phyloP scores from a whole-genome alignment of 306 rosid species.

The Rosa persica region DNA sequence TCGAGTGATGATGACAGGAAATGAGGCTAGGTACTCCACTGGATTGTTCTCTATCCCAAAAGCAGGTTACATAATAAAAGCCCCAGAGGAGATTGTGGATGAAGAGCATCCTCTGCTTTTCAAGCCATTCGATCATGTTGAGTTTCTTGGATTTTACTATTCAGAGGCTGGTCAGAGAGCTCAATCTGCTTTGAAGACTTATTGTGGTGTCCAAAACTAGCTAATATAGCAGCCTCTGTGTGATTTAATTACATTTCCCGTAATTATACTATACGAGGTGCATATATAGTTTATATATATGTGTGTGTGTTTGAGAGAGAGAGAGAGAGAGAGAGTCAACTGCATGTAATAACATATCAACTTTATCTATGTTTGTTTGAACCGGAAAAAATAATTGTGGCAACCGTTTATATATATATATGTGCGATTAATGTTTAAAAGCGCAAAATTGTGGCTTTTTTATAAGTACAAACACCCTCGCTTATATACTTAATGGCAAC shows the following conservation, averaged over 20 bases:
- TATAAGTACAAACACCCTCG: too few species aligned
- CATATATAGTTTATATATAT: too few species aligned
- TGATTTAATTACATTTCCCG: neutral
- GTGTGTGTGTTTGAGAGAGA: too few species aligned
- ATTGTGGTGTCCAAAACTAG: conserved; percentile 45
- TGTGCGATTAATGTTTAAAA: too few species aligned
- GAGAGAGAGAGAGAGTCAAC: too few species aligned
- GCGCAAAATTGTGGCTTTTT: too few species aligned
- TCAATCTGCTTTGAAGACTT: conserved; percentile 41
- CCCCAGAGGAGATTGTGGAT: conserved; percentile 67
- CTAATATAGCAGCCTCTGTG: neutral
- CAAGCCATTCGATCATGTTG: conserved; percentile 55
- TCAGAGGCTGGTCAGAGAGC: conserved; percentile 46
- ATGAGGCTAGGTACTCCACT: conserved; percentile 54
- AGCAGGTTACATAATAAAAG: conserved; percentile 44
- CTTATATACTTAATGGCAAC: too few species aligned
- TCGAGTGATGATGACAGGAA: conserved; percentile 68
- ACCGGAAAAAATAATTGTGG: too few species aligned
- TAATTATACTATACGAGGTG: too few species aligned
- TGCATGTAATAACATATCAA: too few species aligned
- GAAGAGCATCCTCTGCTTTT: conserved; percentile 66
- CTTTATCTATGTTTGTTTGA: too few species aligned
- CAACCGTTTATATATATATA: too few species aligned
- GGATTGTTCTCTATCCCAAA: conserved; percentile 65
- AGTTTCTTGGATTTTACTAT: conserved; percentile 46